Percentiles rank a stretch among this genome's conserved stretches.
phyloP scores from a whole-genome alignment of 23 red algal genomes.

The Gracilaria vermiculophylla region DNA sequence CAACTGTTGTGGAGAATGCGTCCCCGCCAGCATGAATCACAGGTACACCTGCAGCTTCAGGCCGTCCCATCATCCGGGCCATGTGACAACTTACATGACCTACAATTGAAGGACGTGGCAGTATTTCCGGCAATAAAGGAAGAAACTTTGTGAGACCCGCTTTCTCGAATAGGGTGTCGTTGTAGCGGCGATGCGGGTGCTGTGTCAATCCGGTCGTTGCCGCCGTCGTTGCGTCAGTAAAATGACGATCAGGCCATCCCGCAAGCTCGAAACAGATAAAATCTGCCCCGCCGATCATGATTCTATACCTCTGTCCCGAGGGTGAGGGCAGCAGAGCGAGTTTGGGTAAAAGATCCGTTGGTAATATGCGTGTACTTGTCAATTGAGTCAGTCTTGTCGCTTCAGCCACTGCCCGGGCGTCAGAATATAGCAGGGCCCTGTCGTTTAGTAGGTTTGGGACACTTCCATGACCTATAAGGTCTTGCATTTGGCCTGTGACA shows the following conservation, averaged over 20 bases:
- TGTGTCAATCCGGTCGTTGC: conserved; percentile 44
- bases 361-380: background rate
- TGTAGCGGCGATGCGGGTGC: conserved; percentile 31
- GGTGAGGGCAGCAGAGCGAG: conserved; percentile 39
- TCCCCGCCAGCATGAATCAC: conserved; percentile 62
- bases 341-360: conserved; percentile 48
- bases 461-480: conserved; percentile 39
- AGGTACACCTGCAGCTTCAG: conserved; percentile 31
- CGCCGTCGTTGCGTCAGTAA: conserved; percentile 53
- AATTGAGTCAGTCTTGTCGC: conserved; percentile 3
- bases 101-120: conserved; percentile 38
- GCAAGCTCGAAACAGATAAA: conserved; percentile 28
- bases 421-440: conserved; percentile 38
- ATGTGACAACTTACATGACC: conserved; percentile 20
- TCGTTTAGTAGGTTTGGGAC: conserved; percentile 16
- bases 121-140: conserved; percentile 32
- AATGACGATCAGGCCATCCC: background rate
- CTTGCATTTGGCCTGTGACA: conserved; percentile 64
- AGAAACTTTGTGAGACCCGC: conserved; percentile 11
- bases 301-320: background rate
- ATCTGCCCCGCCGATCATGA: conserved; percentile 53
- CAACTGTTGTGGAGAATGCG: conserved; percentile 45
- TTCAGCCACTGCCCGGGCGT: conserved; percentile 31
- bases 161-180: conserved; percentile 3
- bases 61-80: conserved; percentile 12